These are phyloP conservation scores for Thuidium tamariscinum DNA, from an alignment of 225 moss, liverwort and hornwort species.

Conservation along the genomic window DNA sequence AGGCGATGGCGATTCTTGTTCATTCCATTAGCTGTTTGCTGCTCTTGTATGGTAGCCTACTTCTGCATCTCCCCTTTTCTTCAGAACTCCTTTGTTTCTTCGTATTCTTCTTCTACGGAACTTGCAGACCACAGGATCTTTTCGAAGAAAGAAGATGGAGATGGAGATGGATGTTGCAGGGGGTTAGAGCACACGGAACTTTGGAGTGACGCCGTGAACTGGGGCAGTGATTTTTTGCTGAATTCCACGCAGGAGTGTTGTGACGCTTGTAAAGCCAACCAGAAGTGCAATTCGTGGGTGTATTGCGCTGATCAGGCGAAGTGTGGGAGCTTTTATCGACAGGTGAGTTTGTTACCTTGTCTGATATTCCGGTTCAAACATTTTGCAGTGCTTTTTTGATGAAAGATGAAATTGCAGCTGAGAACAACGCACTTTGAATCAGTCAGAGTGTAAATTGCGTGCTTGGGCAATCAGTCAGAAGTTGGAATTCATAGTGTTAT, in stretches of 20 bases:
- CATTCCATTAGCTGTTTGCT: background rate
- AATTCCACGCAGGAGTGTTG: constrained; percentile 62
- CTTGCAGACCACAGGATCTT: background rate
- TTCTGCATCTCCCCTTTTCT: constrained; percentile 8
- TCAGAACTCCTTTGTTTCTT: background rate
- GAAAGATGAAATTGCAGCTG: background rate
- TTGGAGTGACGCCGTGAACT: constrained; percentile 67
- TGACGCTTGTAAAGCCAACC: constrained; percentile 43
- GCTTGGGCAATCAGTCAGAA: background rate
- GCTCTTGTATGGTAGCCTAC: constrained; percentile 9
- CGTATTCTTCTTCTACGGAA: background rate
- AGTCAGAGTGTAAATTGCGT: background rate
- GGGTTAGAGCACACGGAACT: constrained; percentile 69
- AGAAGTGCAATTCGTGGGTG: constrained; percentile 90
- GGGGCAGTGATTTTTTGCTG: constrained; percentile 45
- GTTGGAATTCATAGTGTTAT: background rate
- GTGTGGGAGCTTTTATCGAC: constrained; percentile 41
- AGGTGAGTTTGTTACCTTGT: constrained; percentile 11
- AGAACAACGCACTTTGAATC: background rate
- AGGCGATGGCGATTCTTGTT: background rate
- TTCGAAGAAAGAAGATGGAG: background rate
- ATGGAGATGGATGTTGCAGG: constrained; percentile 33
- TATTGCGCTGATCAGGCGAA: constrained; percentile 42
- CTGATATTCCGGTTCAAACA: background rate
- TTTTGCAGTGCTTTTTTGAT: background rate